phyloP scores from a whole-genome alignment of 306 rosid species.

The Vachellia pachyceras region DNA sequence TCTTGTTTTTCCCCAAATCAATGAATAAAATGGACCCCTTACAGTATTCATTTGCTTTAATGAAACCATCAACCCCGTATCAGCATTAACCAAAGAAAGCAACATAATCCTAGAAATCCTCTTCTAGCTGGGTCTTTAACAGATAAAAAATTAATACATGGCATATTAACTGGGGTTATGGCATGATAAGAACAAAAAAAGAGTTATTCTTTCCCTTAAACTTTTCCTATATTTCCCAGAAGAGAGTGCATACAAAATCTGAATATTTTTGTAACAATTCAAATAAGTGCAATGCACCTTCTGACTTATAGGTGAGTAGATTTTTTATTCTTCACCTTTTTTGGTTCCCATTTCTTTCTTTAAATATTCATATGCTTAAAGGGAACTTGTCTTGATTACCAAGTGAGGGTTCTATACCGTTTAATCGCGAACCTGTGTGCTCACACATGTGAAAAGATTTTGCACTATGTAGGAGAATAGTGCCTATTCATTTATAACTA shows the following conservation, averaged over 20 bases:
- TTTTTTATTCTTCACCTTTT: not conserved
- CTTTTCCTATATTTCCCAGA: not conserved
- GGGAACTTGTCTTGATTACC: conserved; percentile 4
- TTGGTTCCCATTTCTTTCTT: not conserved
- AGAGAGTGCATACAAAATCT: not conserved
- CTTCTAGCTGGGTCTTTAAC: not conserved
- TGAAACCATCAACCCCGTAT: conserved; percentile 19
- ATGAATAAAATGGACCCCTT: conserved; percentile 2
- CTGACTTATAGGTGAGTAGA: conserved; percentile 6
- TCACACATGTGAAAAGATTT: not conserved
- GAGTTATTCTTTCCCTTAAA: too few relatives aligned
- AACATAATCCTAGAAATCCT: not conserved
- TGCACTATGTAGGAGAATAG: not conserved
- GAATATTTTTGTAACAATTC: conserved; percentile 2
- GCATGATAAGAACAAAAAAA: too few relatives aligned
- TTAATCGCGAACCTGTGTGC: not conserved
- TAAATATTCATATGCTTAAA: not conserved
- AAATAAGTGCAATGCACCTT: not conserved
- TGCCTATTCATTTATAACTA: not conserved
- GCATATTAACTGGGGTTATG: not conserved
- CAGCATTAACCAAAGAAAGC: conserved; percentile 18
- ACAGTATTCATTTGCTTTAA: not conserved
- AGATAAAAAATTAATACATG: not conserved
- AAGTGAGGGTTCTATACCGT: not conserved
- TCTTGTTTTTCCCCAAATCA: conserved; percentile 20